Conservation (phyloP, 1,284 basidiomycete species). For the Filobasidium uniguttulatum region DNA sequence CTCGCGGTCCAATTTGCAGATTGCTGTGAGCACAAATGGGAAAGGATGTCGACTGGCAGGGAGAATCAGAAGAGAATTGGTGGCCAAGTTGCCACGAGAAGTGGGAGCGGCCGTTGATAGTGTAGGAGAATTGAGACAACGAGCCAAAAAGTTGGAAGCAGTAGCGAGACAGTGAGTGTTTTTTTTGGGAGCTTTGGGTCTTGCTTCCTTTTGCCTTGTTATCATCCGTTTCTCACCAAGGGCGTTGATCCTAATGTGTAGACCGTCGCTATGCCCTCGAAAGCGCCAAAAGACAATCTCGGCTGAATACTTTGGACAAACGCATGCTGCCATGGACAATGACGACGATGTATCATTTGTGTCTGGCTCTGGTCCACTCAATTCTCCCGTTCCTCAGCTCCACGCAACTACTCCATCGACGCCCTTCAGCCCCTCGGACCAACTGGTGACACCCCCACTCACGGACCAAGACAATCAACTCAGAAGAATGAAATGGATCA, state of each 20-base stretch:
- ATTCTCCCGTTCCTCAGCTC: constrained; percentile 57
- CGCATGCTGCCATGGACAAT: constrained; percentile 16
- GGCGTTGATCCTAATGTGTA: too few species aligned
- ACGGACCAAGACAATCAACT: constrained; percentile 41
- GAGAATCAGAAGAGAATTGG: constrained; percentile 68
- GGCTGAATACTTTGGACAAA: too few species aligned
- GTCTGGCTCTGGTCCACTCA: constrained; percentile 47
- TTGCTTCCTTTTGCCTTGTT: too few species aligned
- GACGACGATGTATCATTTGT: constrained; percentile 39
- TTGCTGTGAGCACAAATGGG: constrained; percentile 84
- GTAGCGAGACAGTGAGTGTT: too few species aligned
- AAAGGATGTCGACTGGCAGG: constrained; percentile 76
- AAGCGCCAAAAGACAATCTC: too few species aligned
- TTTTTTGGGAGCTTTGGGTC: too few species aligned
- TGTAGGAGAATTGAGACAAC: constrained; percentile 53
- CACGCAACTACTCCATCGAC: constrained; percentile 2
- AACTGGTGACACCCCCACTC: not conserved
- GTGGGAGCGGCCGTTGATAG: constrained; percentile 66
- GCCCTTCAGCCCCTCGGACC: not conserved
- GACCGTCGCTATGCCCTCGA: too few species aligned
- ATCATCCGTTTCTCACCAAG: too few species aligned
- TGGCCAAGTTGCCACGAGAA: constrained; percentile 57
- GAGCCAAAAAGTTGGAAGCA: constrained; percentile 43
- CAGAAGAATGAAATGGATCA: constrained; percentile 71
- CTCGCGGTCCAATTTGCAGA: constrained; percentile 52